Evolutionary conservation across 345 rosid genomes (phyloP).

Genomic region (Rhodamnia argentea): DNA sequence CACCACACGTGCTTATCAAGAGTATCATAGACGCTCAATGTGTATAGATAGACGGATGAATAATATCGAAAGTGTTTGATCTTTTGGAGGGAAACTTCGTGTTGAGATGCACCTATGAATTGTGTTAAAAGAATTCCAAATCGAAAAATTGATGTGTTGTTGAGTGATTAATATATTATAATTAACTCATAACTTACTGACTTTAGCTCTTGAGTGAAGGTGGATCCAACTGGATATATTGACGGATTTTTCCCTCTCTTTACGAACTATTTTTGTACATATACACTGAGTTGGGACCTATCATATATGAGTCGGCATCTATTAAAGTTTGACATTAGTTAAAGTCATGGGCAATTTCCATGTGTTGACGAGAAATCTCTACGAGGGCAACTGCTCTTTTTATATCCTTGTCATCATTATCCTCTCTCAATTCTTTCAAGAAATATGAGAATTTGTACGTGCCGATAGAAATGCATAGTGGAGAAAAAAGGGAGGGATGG

Average conservation of each 20-base stretch:
- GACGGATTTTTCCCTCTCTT: neutral
- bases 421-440: neutral
- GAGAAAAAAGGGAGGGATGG: neutral
- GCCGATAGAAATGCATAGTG: neutral
- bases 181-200: no score
- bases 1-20: neutral
- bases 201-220: no score
- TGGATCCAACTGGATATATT: no score
- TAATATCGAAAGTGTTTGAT: neutral
- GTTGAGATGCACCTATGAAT: no score
- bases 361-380: neutral
- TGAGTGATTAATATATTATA: no score
- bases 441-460: neutral
- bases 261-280: neutral
- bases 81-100: neutral
- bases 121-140: no score
- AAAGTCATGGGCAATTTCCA: neutral
- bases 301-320: neutral
- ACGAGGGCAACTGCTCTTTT: neutral
- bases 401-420: neutral
- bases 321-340: neutral
- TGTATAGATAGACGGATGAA: neutral
- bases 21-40: neutral
- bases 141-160: no score
- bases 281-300: neutral